Evolutionary conservation across 805 yeast species (phyloP), one percentile per base, ranked within the genome.

Genomic region (Yamadazyma kitorensis): DNA sequence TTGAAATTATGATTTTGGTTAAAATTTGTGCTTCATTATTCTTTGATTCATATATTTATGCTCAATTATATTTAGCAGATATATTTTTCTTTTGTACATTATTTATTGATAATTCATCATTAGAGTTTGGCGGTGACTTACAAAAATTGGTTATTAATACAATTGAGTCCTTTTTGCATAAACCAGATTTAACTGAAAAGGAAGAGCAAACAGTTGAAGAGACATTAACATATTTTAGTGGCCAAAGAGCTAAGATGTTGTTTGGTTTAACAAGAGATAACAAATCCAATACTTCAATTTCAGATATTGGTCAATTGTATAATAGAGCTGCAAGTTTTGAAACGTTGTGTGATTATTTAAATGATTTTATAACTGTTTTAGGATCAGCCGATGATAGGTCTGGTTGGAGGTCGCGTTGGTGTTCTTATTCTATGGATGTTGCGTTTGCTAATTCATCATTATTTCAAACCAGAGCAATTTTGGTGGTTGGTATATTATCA

Each of bases 1-100:
- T 82, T 33, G 95, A 86, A 52, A 70, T 86, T 6, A 73, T 77
- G 9, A 80, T 86, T 7, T 57, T 86, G 46, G 76, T 82, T 6
- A 76, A 76, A 45, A 71, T 83, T 32, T 64, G 80, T 27, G 72
- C 82, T 2, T 74, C 79, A 6, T 51, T 86, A 22, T 79, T 86
- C 41, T 87, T 86, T 61, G 88, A 86, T 51, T 74, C 86, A 0
- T 66, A 75, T 23, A 55, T 72, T 10, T 70, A 76, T 45, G 77
- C 83, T 6, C 79, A 80, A 39, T 63, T 75, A 58, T 83, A 71
- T 51, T 57, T 86, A 42, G 82, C 89, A 9, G 95, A 87, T 49
- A 70, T 85, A 2, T 68, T 84, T 37, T 79, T 78, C 47, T 66
- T 86, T 40, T 72, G 82, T 19, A 72, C 91, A 0, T 64, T 84